Percentiles rank a stretch among this genome's conserved stretches.
phyloP scores from a whole-genome alignment of 371 early-diverging fungal species.

The Syncephalastrum sp. region DNA sequence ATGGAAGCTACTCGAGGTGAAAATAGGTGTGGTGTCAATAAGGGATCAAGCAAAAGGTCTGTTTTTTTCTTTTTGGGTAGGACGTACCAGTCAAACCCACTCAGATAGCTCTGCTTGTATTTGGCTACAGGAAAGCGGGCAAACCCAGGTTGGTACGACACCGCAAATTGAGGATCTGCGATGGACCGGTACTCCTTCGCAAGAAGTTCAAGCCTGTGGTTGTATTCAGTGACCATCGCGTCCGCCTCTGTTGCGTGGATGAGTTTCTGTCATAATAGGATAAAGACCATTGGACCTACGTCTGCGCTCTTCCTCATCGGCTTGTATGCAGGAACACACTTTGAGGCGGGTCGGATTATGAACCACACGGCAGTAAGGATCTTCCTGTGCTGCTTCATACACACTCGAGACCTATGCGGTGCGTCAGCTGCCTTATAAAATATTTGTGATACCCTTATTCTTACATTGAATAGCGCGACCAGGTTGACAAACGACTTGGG shows the following conservation, averaged over 20 bases:
- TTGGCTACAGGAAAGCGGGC: slow-evolving; percentile 52
- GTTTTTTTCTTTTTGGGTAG: not conserved
- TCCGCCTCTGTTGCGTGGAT: slow-evolving; percentile 48
- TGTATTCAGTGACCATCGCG: slow-evolving; percentile 52
- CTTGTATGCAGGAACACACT: slow-evolving; percentile 57
- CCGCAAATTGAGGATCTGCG: slow-evolving; percentile 46
- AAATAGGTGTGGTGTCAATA: not conserved
- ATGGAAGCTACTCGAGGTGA: slow-evolving; percentile 55
- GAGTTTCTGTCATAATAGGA: not conserved
- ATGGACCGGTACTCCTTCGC: slow-evolving; percentile 46
- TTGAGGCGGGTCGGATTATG: slow-evolving; percentile 48
- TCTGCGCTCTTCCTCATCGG: slow-evolving; percentile 40
- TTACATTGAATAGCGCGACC: slow-evolving; percentile 59
- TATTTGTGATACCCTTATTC: slow-evolving; percentile 6
- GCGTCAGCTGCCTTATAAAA: not conserved
- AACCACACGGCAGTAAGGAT: slow-evolving; percentile 56
- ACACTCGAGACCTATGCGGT: slow-evolving; percentile 45
- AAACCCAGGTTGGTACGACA: slow-evolving; percentile 63
- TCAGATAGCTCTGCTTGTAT: slow-evolving; percentile 57
- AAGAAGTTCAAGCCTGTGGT: slow-evolving; percentile 50
- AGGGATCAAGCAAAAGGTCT: no score
- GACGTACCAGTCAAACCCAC: slow-evolving; percentile 63
- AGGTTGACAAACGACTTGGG: slow-evolving; percentile 58
- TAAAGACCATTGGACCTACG: slow-evolving; percentile 27
- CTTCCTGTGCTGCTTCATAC: slow-evolving; percentile 57